Conservation (phyloP, 345 rosid genomes). For the Bruguiera gymnorhiza region DNA sequence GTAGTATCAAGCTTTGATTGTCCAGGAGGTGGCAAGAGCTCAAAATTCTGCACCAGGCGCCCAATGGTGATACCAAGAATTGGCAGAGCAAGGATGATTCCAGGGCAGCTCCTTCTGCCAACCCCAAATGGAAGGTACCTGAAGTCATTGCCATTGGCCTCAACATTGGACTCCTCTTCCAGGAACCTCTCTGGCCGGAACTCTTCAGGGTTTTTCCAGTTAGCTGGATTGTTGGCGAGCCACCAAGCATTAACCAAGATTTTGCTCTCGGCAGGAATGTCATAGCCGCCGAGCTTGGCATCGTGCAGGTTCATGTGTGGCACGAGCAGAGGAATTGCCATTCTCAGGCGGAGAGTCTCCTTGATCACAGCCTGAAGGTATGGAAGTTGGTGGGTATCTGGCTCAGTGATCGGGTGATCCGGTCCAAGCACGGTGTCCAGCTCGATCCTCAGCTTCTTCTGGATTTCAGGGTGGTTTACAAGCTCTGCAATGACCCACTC, state of each 20-base stretch:
- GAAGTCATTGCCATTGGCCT: constrained; percentile 93
- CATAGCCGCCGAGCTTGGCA: constrained; percentile 80
- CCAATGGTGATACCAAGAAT: constrained; percentile 88
- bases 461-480: constrained; percentile 92
- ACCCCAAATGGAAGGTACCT: constrained; percentile 93
- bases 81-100: constrained; percentile 90
- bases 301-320: constrained; percentile 98
- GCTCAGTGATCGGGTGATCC: constrained; percentile 72
- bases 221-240: constrained; percentile 88
- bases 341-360: constrained; percentile 87
- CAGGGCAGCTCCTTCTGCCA: constrained; percentile 99
- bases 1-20: constrained; percentile 71
- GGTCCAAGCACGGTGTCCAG: constrained; percentile 73
- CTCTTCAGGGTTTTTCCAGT: constrained; percentile 88
- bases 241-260: constrained; percentile 97
- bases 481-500: constrained; percentile 97
- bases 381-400: constrained; percentile 71
- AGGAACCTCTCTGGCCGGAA: constrained; percentile 97
- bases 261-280: constrained; percentile 95
- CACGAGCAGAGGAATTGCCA: constrained; percentile 98
- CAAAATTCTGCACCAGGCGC: constrained; percentile 92
- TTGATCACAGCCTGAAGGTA: constrained; percentile 93
- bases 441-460: constrained; percentile 65
- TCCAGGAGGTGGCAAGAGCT: constrained; percentile 92
- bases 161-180: constrained; percentile 90